Evolutionary conservation across 2,329 filamentous ascomycete genomes (phyloP).

Genomic region (Botryotinia convoluta): DNA sequence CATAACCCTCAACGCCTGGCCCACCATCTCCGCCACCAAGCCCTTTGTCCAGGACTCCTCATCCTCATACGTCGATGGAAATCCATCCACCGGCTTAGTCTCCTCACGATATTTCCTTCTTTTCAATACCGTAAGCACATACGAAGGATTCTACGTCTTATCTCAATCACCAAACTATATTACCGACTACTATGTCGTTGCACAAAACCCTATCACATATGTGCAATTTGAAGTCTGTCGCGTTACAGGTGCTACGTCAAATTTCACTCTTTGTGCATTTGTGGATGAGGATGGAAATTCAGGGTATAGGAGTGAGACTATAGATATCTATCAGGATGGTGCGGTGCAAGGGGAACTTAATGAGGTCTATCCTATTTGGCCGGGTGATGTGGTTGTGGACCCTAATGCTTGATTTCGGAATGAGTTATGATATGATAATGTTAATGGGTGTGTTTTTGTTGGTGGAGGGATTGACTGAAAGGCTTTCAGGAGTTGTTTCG

Average conservation of each 20-base stretch:
- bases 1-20: background rate
- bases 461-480: too few relatives aligned
- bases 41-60: background rate
- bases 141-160: constrained; percentile 7
- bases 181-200: background rate
- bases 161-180: background rate
- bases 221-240: background rate
- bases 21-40: background rate
- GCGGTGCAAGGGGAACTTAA: background rate
- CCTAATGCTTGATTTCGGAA: background rate
- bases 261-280: constrained; percentile 11
- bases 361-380: constrained; percentile 10
- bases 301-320: background rate
- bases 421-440: background rate
- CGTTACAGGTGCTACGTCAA: background rate
- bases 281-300: background rate
- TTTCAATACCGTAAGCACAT: background rate
- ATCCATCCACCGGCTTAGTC: background rate
- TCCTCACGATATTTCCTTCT: background rate
- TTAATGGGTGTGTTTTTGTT: too few relatives aligned
- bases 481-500: too few relatives aligned
- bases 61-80: background rate
- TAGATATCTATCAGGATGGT: background rate
- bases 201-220: background rate
- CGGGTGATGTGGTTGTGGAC: background rate